Base-by-base conservation (phyloP, 257 asterid genomes). In the Salvia miltiorrhiza region DNA sequence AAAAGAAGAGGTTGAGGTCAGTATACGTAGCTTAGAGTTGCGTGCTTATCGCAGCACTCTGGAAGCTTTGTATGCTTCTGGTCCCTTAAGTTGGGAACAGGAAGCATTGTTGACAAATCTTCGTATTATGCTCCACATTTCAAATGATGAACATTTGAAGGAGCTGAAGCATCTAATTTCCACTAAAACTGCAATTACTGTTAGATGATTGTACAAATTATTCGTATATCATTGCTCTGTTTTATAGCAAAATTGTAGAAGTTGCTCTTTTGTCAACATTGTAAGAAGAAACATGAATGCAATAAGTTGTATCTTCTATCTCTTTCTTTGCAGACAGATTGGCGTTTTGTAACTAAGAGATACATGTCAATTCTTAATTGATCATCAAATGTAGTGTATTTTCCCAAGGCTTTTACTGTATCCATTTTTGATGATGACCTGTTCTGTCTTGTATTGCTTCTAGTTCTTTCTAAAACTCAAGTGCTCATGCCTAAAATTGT, bases 21-120 rank as follows among this genome's bases (percentile, higher is more conserved):
- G 84, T 74, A 79, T 86, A 66, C 97, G 84, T 81, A 79, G 77
- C 85, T 79, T 93, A 69, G 98, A 93, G 90, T 79, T 90, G 85
- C 87, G 80, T 86, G 97, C 98, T 79, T 93, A 90, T 70, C 85
- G 87, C 70, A 67, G 92, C 79, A 93, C 97, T 63, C 79, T 93
- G 47, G 79, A 77, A 79, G 97, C 96, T 73, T 80, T 93, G 79
- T 82, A 80, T 81, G 96, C 88, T 76, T 90, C 95, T 79, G 98
- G 98, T 75, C 95, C 96, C 76, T 88, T 90, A 82, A 93, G 90
- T 77, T 93, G 98, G 97, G 97, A 93, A 28, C 90, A 86, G 70
- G 97, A 93, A 77, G 81, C 91, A 73, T 53, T 90, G 63, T 77
- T 90, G 82, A 93, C 98, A 57, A 78, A 93, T 80, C 97, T 93